Evolutionary conservation across 1,284 basidiomycete genomes (phyloP), one percentile per base, ranked within the genome.

Genomic region (Jaminaea rosea): DNA sequence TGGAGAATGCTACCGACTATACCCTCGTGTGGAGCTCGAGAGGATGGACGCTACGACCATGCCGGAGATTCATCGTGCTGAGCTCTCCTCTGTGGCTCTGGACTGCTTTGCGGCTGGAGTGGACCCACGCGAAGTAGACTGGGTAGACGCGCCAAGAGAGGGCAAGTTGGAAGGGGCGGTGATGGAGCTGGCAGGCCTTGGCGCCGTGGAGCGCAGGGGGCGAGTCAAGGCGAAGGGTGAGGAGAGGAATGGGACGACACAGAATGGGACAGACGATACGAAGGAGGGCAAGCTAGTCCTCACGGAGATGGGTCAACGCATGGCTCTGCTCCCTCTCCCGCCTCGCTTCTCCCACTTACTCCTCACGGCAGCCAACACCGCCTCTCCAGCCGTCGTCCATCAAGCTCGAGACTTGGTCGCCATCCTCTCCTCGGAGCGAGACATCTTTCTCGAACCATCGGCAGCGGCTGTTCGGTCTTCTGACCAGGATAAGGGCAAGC

Each of bases 1-100:
- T 0, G 71, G 72, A 27, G 60, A 63, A 29, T 73, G 72, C 50
- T 72, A 63, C 44, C 56, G 68, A 7, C 55, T 74, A 1, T 74
- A 72, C 48, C 63, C 68, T 0, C 47, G 59, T 24, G 55, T 60
- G 3, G 59, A 56, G 2, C 69, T 60, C 47, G 50, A 59, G 21
- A 32, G 26, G 1, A 53, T 71, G 23, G 51, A 49, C n/a, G 39
- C 55, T 4, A 51, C 51, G 13, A 56, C 60, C 0, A 49, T 55
- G 9, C 64, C 71, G 4, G 71, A 72, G 46, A 71, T 72, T 28
- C 55, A 67, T 9, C 51, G 67, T 11, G 63, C 65, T 0, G 68
- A 73, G 34, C 47, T 73, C 9, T 59, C 60, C 4, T 58, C 53
- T 4, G 64, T 63, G 1, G 58, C 57, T 2, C 49, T 73, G 29